These are phyloP conservation scores for Claviceps monticola DNA, from an alignment of 2,329 filamentous ascomycete genomes.

Conservation along the genomic window DNA sequence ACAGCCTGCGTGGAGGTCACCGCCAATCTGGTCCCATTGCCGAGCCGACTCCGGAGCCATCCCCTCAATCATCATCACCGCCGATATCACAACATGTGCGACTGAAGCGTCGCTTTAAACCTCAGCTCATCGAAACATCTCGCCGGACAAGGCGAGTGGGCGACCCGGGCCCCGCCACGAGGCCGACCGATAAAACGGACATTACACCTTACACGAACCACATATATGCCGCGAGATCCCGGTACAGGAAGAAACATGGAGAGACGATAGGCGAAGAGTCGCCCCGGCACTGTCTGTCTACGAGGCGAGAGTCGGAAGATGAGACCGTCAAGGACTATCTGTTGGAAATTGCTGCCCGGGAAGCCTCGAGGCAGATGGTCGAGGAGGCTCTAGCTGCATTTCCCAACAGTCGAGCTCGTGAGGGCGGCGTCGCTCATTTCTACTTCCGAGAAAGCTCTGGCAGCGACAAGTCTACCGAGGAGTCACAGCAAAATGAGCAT, in stretches of 20 bases:
- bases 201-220: conserved; percentile 50
- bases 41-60: conserved; percentile 41
- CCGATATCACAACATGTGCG: conserved; percentile 24
- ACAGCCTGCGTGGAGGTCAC: background rate
- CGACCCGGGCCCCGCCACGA: conserved; percentile 47
- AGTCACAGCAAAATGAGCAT: conserved; percentile 18
- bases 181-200: conserved; percentile 57
- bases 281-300: conserved; percentile 22
- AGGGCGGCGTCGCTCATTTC: conserved; percentile 60
- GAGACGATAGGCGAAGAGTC: conserved; percentile 16
- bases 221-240: conserved; percentile 36
- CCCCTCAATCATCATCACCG: conserved; percentile 35
- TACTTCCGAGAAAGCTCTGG: conserved; percentile 50
- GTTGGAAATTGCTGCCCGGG: conserved; percentile 63
- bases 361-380: conserved; percentile 66
- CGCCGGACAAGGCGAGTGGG: conserved; percentile 55
- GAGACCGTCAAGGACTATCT: conserved; percentile 65
- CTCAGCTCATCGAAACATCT: conserved; percentile 70
- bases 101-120: conserved; percentile 47
- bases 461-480: conserved; percentile 33
- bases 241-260: conserved; percentile 21
- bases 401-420: conserved; percentile 54
- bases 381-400: conserved; percentile 66
- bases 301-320: conserved; percentile 56
- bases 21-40: conserved; percentile 33